Percentiles rank a stretch among this genome's conserved stretches.
Evolutionary conservation across 148 eudicot genomes (phyloP).

Genomic region (Selenicereus undatus): DNA sequence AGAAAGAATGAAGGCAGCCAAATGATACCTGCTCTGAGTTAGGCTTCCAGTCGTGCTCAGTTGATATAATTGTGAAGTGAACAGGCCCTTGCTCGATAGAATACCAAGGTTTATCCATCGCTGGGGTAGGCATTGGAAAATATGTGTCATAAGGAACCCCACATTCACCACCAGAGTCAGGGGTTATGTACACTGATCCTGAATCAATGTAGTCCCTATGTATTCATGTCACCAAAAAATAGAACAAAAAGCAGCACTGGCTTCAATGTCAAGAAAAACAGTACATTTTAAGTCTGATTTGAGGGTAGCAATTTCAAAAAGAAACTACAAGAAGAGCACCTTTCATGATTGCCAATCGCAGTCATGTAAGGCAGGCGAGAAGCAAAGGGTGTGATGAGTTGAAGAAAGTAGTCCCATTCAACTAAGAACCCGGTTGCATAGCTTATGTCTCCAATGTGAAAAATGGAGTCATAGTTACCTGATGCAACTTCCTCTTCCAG

Average conservation of each 20-base stretch:
- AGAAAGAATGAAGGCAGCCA: not conserved
- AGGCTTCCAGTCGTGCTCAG: slow-evolving; percentile 36
- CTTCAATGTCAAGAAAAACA: not conserved
- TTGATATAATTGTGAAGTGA: slow-evolving; percentile 39
- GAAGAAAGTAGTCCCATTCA: slow-evolving; percentile 88
- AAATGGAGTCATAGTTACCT: slow-evolving; percentile 53
- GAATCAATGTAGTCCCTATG: slow-evolving; percentile 56
- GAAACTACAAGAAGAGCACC: slow-evolving; percentile 29
- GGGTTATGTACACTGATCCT: slow-evolving; percentile 63
- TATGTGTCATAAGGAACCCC: slow-evolving; percentile 90
- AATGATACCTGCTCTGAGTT: slow-evolving; percentile 30
- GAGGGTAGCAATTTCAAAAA: not conserved
- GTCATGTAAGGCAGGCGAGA: slow-evolving; percentile 78
- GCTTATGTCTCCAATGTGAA: slow-evolving; percentile 89
- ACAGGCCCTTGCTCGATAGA: slow-evolving; percentile 40
- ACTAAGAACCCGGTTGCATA: slow-evolving; percentile 87
- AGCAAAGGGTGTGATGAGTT: slow-evolving; percentile 61
- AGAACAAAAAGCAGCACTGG: not conserved
- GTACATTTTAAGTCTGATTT: not conserved
- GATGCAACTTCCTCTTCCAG: slow-evolving; percentile 52
- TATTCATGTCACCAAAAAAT: not conserved
- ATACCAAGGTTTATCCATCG: slow-evolving; percentile 73
- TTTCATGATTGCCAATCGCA: slow-evolving; percentile 87
- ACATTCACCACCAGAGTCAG: slow-evolving; percentile 95
- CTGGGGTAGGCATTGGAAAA: slow-evolving; percentile 71